Conservation (phyloP, 2,329 filamentous ascomycete species). For the Ilyonectria sp. region DNA sequence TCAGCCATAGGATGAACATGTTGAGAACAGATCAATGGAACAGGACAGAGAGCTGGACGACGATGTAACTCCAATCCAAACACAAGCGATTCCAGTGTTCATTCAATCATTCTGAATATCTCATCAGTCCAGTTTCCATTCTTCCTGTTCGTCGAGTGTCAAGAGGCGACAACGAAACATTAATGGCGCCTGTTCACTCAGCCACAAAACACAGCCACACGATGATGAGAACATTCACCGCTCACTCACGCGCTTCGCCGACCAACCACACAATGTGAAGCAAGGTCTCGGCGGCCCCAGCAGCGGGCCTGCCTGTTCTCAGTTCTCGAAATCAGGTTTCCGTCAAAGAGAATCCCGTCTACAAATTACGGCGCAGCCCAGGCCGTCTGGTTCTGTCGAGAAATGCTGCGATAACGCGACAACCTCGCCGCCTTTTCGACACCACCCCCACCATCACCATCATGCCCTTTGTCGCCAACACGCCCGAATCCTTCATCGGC, state of each 20-base stretch:
- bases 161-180: too few relatives aligned
- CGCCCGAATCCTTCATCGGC: conserved; percentile 84
- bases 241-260: conserved; percentile 33
- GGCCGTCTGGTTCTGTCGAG: conserved; percentile 6
- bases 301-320: conserved; percentile 30
- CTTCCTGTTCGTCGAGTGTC: too few relatives aligned
- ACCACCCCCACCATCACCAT: conserved; percentile 2
- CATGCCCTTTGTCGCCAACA: conserved; percentile 66
- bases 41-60: too few relatives aligned
- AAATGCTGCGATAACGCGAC: conserved; percentile 2
- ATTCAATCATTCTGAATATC: too few relatives aligned
- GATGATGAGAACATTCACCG: conserved; percentile 20
- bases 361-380: conserved; percentile 11
- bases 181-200: too few relatives aligned
- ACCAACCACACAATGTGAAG: conserved; percentile 44
- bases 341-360: background rate
- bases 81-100: too few relatives aligned
- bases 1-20: too few relatives aligned
- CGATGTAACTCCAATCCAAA: too few relatives aligned
- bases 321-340: conserved; percentile 29
- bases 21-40: too few relatives aligned
- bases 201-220: conserved; percentile 41
- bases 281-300: conserved; percentile 21
- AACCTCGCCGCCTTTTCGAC: conserved; percentile 7
- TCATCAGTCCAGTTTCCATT: too few relatives aligned